phyloP scores from a whole-genome alignment of 78 protist species.

The Isochrysis galbana region DNA sequence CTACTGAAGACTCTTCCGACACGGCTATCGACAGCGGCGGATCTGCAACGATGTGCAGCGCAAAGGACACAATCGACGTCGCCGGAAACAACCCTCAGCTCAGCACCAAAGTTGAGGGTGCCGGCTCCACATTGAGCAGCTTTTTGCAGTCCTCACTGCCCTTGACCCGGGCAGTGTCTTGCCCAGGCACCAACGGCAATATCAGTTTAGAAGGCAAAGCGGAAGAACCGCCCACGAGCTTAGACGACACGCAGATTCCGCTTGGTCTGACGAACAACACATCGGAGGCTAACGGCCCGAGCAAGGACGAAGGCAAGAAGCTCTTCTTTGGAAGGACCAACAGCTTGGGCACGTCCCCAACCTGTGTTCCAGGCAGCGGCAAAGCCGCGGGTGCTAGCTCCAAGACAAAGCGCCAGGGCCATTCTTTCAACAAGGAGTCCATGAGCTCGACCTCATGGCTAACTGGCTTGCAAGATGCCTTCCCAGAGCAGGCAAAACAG shows the following conservation, averaged over 20 bases:
- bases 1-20: too few species aligned
- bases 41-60: background rate
- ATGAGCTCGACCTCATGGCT: background rate
- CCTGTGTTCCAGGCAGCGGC: background rate
- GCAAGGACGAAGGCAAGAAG: background rate
- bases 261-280: too few species aligned
- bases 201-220: background rate
- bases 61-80: background rate
- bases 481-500: background rate
- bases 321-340: background rate
- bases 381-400: background rate
- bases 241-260: background rate
- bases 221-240: too few species aligned
- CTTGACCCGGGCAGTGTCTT: too few species aligned
- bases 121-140: background rate
- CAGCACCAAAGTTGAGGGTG: background rate
- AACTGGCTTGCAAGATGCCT: background rate
- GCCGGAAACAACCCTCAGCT: background rate
- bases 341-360: background rate
- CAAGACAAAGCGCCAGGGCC: too few species aligned
- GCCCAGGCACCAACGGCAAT: background rate
- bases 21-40: background rate
- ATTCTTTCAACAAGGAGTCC: background rate
- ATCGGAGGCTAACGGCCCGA: background rate
- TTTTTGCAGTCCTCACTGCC: too few species aligned